phyloP scores from a whole-genome alignment of 768 basidiomycete genomes.

The Suillus occidentalis region DNA sequence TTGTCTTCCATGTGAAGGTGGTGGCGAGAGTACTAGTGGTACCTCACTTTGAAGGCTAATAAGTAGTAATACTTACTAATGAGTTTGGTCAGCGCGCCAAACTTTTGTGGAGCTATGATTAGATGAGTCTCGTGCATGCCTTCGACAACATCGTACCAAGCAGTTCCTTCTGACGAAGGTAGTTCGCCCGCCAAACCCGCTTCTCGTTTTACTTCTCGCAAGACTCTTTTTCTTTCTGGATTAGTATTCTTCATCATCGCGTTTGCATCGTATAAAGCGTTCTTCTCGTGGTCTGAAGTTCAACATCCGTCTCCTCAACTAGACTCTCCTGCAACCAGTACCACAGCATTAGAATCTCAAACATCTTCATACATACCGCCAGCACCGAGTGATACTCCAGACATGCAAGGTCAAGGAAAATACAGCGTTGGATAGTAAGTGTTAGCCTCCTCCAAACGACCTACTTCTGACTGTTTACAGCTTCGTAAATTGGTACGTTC shows the following conservation, averaged over 20 bases:
- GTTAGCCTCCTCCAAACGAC: not conserved
- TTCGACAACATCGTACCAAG: constrained; percentile 17
- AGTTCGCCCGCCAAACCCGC: constrained; percentile 18
- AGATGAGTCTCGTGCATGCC: constrained; percentile 19
- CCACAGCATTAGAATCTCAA: constrained; percentile 13
- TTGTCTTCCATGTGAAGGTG: not conserved
- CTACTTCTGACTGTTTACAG: constrained; percentile 34
- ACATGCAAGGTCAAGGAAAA: constrained; percentile 51
- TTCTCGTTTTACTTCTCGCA: constrained; percentile 28
- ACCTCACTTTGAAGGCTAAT: not conserved
- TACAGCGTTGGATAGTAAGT: constrained; percentile 83
- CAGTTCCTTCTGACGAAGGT: constrained; percentile 20
- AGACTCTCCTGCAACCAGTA: constrained; percentile 8
- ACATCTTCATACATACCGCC: constrained; percentile 11
- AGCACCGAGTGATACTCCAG: constrained; percentile 5
- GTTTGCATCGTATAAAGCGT: constrained; percentile 44
- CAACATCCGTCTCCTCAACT: not conserved
- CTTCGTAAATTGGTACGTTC: constrained; percentile 72
- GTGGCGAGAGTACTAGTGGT: not conserved
- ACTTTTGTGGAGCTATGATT: not conserved
- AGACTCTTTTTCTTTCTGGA: constrained; percentile 35
- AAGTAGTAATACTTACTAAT: no score
- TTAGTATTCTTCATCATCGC: constrained; percentile 36
- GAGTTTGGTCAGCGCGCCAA: constrained; percentile 4
- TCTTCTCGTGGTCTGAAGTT: constrained; percentile 18